These are phyloP conservation scores for Luzula sylvatica DNA, from an alignment of 176 grass and related monocot species.

Conservation along the genomic window DNA sequence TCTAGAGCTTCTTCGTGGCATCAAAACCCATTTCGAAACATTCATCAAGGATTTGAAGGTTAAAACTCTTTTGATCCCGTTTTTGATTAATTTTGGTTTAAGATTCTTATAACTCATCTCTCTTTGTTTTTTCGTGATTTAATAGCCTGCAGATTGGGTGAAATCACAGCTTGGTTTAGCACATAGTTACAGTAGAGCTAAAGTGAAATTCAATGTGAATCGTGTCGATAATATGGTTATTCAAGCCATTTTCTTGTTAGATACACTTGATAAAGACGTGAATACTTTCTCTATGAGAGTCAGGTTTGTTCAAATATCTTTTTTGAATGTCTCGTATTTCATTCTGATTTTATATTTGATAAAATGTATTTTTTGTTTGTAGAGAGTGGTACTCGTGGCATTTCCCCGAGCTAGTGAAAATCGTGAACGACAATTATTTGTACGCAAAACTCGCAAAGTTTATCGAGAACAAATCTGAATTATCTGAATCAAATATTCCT, in stretches of 20 bases:
- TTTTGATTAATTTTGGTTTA: neutral
- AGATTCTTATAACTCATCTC: neutral
- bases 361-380: slow-evolving; percentile 2
- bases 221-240: slow-evolving; percentile 91
- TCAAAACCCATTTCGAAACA: slow-evolving; percentile 60
- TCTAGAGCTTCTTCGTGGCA: slow-evolving; percentile 56
- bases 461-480: slow-evolving; percentile 59
- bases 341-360: neutral
- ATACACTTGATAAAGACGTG: slow-evolving; percentile 81
- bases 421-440: slow-evolving; percentile 78
- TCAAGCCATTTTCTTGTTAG: slow-evolving; percentile 77
- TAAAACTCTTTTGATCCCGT: neutral
- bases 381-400: slow-evolving; percentile 91
- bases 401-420: slow-evolving; percentile 77
- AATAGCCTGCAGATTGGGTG: slow-evolving; percentile 51
- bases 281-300: slow-evolving; percentile 90
- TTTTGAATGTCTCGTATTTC: neutral
- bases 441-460: slow-evolving; percentile 73
- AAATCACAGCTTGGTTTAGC: slow-evolving; percentile 57
- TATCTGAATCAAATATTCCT: slow-evolving; percentile 48
- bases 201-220: slow-evolving; percentile 91
- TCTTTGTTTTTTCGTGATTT: neutral
- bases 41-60: slow-evolving; percentile 88
- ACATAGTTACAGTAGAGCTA: slow-evolving; percentile 73
- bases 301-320: slow-evolving; percentile 27